Percentiles rank a stretch among this genome's conserved stretches.
These are phyloP conservation scores for Tylopilus orsonianus DNA, from an alignment of 1,284 basidiomycete genomes.

Conservation along the genomic window DNA sequence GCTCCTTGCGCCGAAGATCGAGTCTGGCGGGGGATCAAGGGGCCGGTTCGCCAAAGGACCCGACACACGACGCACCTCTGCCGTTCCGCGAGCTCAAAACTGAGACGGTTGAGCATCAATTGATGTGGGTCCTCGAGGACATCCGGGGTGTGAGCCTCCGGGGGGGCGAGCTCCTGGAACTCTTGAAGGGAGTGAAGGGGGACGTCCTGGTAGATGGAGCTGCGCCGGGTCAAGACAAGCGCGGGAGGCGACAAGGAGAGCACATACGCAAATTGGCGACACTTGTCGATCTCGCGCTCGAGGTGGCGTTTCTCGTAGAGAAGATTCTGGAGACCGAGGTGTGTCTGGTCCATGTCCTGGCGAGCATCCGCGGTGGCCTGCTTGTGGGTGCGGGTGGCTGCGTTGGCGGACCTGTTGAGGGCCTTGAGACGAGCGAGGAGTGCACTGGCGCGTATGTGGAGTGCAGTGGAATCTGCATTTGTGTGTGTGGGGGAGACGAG, in stretches of 20 bases:
- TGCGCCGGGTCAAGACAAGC: conserved; percentile 28
- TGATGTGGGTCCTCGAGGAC: conserved; percentile 69
- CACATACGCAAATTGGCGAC: conserved; percentile 81
- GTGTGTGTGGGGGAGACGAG: conserved; percentile 51
- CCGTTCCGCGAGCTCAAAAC: conserved; percentile 78
- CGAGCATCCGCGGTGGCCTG: conserved; percentile 72
- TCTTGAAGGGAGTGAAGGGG: conserved; percentile 67
- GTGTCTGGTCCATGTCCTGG: conserved; percentile 80
- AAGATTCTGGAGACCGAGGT: conserved; percentile 78
- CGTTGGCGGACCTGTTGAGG: conserved; percentile 70
- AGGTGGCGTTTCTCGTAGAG: conserved; percentile 82
- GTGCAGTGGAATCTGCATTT: conserved; percentile 47
- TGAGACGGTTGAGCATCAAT: conserved; percentile 77
- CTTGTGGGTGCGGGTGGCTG: conserved; percentile 64
- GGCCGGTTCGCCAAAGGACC: conserved; percentile 14
- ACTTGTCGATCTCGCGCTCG: conserved; percentile 84
- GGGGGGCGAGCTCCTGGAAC: conserved; percentile 63
- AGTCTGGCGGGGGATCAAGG: conserved; percentile 43
- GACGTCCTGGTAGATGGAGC: conserved; percentile 82
- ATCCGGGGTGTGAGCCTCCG: conserved; percentile 58
- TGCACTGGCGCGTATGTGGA: conserved; percentile 65
- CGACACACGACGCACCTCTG: conserved; percentile 54
- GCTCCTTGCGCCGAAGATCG: conserved; percentile 64
- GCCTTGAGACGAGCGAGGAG: conserved; percentile 75
- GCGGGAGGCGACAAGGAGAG: neutral